Conservation (phyloP, 306 rosid species). For the Trifolium subterraneum region DNA sequence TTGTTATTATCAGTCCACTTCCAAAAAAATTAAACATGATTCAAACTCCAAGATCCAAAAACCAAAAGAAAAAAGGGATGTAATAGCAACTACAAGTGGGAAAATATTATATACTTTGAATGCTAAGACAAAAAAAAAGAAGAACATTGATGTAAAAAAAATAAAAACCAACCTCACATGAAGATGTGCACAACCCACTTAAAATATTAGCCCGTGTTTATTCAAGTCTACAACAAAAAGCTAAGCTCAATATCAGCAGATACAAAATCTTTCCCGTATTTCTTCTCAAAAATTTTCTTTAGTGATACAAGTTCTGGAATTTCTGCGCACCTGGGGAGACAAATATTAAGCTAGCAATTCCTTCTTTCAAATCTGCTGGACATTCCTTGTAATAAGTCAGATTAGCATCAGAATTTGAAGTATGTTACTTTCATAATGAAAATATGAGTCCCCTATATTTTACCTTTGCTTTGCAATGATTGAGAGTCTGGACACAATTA, state of each 20-base stretch:
- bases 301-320: slow-evolving; percentile 83
- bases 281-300: slow-evolving; percentile 81
- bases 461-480: slow-evolving; percentile 92
- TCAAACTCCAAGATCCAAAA: too few species aligned
- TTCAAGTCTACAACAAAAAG: too few species aligned
- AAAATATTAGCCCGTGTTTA: too few species aligned
- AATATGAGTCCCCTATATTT: neutral
- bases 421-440: neutral
- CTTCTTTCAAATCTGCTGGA: slow-evolving; percentile 96
- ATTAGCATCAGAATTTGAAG: slow-evolving; percentile 40
- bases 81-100: too few species aligned
- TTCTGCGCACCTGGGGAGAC: slow-evolving; percentile 97
- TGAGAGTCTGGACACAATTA: slow-evolving; percentile 81
- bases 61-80: too few species aligned
- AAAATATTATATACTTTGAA: too few species aligned
- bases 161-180: too few species aligned
- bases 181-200: too few species aligned
- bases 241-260: slow-evolving; percentile 91
- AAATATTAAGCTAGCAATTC: slow-evolving; percentile 87
- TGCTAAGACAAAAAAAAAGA: too few species aligned
- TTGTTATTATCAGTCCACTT: too few species aligned
- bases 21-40: too few species aligned
- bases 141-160: too few species aligned
- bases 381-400: slow-evolving; percentile 67
- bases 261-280: slow-evolving; percentile 91